Evolutionary conservation across 257 asterid species (phyloP).

Genomic region (Gynochthodes officinalis): DNA sequence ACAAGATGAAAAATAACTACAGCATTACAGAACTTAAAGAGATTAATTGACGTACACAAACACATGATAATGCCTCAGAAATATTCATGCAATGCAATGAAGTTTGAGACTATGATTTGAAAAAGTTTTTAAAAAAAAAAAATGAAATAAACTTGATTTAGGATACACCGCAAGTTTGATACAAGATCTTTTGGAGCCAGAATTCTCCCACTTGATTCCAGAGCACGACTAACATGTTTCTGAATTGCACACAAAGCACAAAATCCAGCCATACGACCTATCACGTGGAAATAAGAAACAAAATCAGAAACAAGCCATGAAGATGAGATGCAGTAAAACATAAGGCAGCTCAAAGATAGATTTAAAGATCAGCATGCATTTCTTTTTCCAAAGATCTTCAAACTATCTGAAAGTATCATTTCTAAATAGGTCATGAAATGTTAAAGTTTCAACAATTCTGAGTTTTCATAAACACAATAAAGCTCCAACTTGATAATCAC

Average conservation of each 20-base stretch:
- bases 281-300: constrained; percentile 12
- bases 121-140: background rate
- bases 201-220: constrained; percentile 89
- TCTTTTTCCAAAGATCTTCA: background rate
- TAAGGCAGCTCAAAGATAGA: background rate
- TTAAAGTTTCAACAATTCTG: background rate
- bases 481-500: background rate
- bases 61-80: background rate
- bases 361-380: background rate
- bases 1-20: too few species aligned
- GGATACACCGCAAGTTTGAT: constrained; percentile 94
- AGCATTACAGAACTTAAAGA: too few species aligned
- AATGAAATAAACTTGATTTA: background rate
- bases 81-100: background rate
- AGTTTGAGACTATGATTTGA: background rate
- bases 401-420: background rate
- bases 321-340: background rate
- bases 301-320: background rate
- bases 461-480: background rate
- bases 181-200: constrained; percentile 97
- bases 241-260: constrained; percentile 99
- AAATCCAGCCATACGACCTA: constrained; percentile 90
- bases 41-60: background rate
- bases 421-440: background rate
- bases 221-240: constrained; percentile 92